Evolutionary conservation across 108 stramenopile species (phyloP), one percentile per base, ranked within the genome.

Genomic region (Skeletonema grethae): DNA sequence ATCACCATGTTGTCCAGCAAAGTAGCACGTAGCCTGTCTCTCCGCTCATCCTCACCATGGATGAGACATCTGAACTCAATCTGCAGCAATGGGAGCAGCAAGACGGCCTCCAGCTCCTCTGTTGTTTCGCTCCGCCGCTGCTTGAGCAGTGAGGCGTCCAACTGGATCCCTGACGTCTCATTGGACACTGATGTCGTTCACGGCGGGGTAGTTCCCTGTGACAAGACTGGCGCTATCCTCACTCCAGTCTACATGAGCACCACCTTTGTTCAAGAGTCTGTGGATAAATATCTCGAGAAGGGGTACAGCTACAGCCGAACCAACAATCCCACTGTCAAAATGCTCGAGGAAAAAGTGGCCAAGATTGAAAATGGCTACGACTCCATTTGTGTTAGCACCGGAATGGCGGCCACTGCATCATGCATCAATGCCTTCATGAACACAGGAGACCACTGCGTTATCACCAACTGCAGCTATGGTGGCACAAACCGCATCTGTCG

Each of bases 341-440:
- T 87, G 68, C 84, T 94, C 35, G 93, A 94, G 75, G 82, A 88
- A n/a, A 91, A 90, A 80, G 80, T 94, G 53, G 89, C 93, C 57
- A 79, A 72, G 16, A 82, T 91, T 45, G 93, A 94, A 75, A 85
- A 87, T 59, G 93, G 87, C n/a, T 85, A 85, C 55, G 87, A 87
- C 41, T 75, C 87, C 61, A 84, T 85, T 57, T 86, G 85, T 61
- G 86, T 94, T 24, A 80, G 86, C 25, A 91, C 90, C 31, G 93
- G 93, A 31, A 90, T 94, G 89, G 88, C 90, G n/a, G 92, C 90
- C 15, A 92, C 90, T 11, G 81, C 83, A 11, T 81, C 85, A 16
- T 81, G 79, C 63, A 90, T 90, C 84, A 87, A 87, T 58, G 88
- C 86, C 16, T 89, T 90, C 65, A 88, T 92, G 80, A 87, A 88